Conservation (phyloP, 768 basidiomycete genomes). For the Russula virescens region DNA sequence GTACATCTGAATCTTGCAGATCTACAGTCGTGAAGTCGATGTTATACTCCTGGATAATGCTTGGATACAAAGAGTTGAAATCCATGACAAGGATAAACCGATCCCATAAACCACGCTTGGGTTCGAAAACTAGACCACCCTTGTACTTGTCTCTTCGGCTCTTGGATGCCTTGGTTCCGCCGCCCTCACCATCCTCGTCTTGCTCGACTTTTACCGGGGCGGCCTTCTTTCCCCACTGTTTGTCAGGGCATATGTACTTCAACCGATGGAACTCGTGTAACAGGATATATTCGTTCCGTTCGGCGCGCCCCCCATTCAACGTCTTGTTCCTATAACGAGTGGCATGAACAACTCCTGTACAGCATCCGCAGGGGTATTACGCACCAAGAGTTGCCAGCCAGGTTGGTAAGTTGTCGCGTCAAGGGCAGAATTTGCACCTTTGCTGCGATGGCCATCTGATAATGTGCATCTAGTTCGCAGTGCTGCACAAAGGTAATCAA, state of each 20-base stretch:
- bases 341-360: background rate
- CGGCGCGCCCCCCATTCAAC: slow-evolving; percentile 93
- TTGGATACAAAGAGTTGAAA: slow-evolving; percentile 98
- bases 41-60: slow-evolving; percentile 99
- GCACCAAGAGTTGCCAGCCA: slow-evolving; percentile 96
- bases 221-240: slow-evolving; percentile 75
- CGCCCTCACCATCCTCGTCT: slow-evolving; percentile 41
- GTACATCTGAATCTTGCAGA: slow-evolving; percentile 52
- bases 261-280: slow-evolving; percentile 95
- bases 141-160: slow-evolving; percentile 92
- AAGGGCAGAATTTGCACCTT: slow-evolving; percentile 93
- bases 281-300: slow-evolving; percentile 98
- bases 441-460: slow-evolving; percentile 93
- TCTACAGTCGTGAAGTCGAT: slow-evolving; percentile 98
- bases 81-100: slow-evolving; percentile 98
- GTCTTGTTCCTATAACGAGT: slow-evolving; percentile 79
- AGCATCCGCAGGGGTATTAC: slow-evolving; percentile 24
- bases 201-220: slow-evolving; percentile 51
- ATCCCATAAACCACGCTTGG: slow-evolving; percentile 94
- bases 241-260: slow-evolving; percentile 97
- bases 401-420: slow-evolving; percentile 88
- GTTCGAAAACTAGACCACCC: slow-evolving; percentile 96
- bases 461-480: slow-evolving; percentile 93
- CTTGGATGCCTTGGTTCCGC: slow-evolving; percentile 47
- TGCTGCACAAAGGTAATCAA: slow-evolving; percentile 87